Evolutionary conservation across 164 flowering plant species (phyloP).

Genomic region (Pachysandra terminalis): DNA sequence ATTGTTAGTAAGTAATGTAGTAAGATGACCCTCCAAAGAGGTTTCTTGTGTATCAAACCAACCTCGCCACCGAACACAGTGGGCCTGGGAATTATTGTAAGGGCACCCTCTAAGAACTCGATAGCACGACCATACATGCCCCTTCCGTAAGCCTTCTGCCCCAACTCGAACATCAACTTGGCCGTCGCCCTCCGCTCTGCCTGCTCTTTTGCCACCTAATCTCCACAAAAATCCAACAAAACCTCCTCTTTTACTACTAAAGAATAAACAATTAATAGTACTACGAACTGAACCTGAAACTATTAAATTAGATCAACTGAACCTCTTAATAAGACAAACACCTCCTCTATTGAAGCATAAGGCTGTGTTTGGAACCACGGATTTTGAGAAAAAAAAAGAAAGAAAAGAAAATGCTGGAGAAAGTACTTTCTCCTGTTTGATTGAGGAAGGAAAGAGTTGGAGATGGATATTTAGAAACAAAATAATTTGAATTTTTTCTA

Average conservation of each 20-base stretch:
- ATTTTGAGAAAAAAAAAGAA: too few relatives aligned
- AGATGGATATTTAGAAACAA: too few relatives aligned
- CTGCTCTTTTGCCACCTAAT: constrained; percentile 90
- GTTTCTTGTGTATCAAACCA: constrained; percentile 19
- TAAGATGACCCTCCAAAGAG: neutral
- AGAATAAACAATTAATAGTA: neutral
- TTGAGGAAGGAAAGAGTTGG: too few relatives aligned
- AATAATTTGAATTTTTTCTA: too few relatives aligned
- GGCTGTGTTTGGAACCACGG: too few relatives aligned
- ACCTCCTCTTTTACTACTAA: neutral
- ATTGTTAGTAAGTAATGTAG: neutral
- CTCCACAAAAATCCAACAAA: constrained; percentile 10
- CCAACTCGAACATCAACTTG: constrained; percentile 86
- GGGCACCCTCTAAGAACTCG: constrained; percentile 88
- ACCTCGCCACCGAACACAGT: constrained; percentile 98
- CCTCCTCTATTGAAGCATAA: too few relatives aligned
- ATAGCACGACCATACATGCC: constrained; percentile 84
- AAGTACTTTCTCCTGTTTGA: too few relatives aligned
- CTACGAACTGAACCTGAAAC: neutral
- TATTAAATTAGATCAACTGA: neutral
- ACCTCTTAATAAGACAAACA: too few relatives aligned
- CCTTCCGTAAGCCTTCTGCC: constrained; percentile 88
- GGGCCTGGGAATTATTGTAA: constrained; percentile 83
- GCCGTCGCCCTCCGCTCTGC: constrained; percentile 85
- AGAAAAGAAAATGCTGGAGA: too few relatives aligned